Evolutionary conservation across 2,329 filamentous ascomycete genomes (phyloP).

Genomic region (Lasiodiplodia citricola): DNA sequence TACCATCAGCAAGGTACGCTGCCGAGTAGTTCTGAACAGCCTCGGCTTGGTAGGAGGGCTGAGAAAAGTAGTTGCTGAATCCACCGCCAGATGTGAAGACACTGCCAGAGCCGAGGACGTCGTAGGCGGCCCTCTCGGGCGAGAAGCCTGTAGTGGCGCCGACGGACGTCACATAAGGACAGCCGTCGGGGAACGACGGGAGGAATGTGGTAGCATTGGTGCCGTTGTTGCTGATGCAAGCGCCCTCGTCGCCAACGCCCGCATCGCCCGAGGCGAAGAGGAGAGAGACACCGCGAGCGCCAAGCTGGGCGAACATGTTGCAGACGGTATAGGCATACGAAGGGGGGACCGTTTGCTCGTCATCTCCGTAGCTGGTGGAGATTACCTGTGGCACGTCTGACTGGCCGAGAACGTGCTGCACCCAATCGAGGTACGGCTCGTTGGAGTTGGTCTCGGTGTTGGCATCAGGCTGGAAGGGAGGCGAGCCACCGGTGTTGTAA

Average conservation of each 20-base stretch:
- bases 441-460: conserved; percentile 60
- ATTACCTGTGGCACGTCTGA: conserved; percentile 66
- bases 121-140: conserved; percentile 60
- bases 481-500: conserved; percentile 65
- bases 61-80: conserved; percentile 57
- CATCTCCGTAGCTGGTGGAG: conserved; percentile 69
- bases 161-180: conserved; percentile 71
- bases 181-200: conserved; percentile 68
- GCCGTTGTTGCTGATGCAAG: conserved; percentile 66
- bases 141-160: conserved; percentile 63
- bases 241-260: conserved; percentile 58
- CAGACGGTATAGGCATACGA: conserved; percentile 68
- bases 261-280: conserved; percentile 68
- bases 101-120: conserved; percentile 44
- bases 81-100: conserved; percentile 60
- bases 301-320: conserved; percentile 67
- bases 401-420: conserved; percentile 60
- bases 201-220: conserved; percentile 61
- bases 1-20: conserved; percentile 40
- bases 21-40: conserved; percentile 54
- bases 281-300: conserved; percentile 70
- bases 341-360: conserved; percentile 67
- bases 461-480: conserved; percentile 56
- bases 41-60: conserved; percentile 54
- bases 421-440: conserved; percentile 70